Evolutionary conservation across 2,329 filamentous ascomycete genomes (phyloP), one percentile per base, ranked within the genome.

Genomic region (Claviceps sorghi): DNA sequence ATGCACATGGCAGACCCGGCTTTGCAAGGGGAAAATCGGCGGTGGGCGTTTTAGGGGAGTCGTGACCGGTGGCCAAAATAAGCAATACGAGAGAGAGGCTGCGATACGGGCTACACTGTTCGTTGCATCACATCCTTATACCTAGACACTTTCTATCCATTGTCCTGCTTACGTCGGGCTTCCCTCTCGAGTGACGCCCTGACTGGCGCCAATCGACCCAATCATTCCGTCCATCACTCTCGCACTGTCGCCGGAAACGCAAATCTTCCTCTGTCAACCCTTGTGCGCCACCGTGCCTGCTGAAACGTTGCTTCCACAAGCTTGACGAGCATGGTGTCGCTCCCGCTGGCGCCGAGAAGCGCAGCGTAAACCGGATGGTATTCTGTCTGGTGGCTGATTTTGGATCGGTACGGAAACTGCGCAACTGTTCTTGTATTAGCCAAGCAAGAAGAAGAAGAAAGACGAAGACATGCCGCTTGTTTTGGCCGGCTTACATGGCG

Each of bases 401-500:
- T 56, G 13, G 65, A 68, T 17, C 61, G 42, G 36, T 67, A 67
- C 1, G 63, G 56, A 7, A 61, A 45, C 49, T 69, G 64, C 0
- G 59, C 59, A 40, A 68, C 65, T 65, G 34, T 17, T 17, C n/a
- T 4, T 11, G 7, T 47, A 17, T 46, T 26, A 46, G 43, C 5
- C 9, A 15, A n/a, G 21, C 9, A 44, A 32, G 7, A 15, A 8
- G 43, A 29, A 17, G 22, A 45, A n/a, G 7, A 15, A 45, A 45
- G 15, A 17, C 2, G 9, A 30, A 19, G 19, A 19, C 17, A 13
- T 9, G 15, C 26, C 22, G 10, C 26, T 30, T 4, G 43, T 2
- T 4, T 6, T 32, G 22, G 3, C 21, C 4, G 13, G 62, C 67
- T 60, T 60, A 69, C 67, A 65, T 34, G 67, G 67, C 15, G 65